Evolutionary conservation across 768 basidiomycete species (phyloP).

Genomic region (Tricholoma flavovirens): DNA sequence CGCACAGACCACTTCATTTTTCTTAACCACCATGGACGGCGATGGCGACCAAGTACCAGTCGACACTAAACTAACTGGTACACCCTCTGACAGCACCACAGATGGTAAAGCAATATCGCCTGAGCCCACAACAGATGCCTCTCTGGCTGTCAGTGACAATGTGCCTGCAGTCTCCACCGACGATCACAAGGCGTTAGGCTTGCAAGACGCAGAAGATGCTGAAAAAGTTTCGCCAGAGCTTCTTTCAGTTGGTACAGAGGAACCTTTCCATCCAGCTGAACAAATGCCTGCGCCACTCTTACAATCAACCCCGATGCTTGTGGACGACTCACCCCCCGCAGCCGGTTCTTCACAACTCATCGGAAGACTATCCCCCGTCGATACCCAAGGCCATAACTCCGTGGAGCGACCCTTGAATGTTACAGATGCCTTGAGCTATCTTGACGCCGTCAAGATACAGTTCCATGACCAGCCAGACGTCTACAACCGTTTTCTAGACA

Average conservation of each 20-base stretch:
- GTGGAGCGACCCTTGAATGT: slow-evolving; percentile 77
- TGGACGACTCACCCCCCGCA: slow-evolving; percentile 10
- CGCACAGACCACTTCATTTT: neutral
- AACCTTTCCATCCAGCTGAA: slow-evolving; percentile 1
- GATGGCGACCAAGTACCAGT: slow-evolving; percentile 16
- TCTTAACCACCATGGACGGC: slow-evolving; percentile 12
- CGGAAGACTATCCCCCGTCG: slow-evolving; percentile 16
- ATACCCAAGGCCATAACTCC: slow-evolving; percentile 26
- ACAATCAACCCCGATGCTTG: slow-evolving; percentile 10
- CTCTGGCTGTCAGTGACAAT: neutral
- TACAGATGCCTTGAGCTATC: slow-evolving; percentile 87
- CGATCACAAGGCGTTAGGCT: neutral
- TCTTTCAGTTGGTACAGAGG: neutral
- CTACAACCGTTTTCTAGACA: slow-evolving; percentile 91
- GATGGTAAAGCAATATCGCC: neutral
- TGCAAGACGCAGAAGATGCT: neutral
- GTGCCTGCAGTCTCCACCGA: neutral
- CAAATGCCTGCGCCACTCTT: slow-evolving; percentile 1
- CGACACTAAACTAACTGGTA: slow-evolving; percentile 4
- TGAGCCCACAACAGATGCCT: neutral
- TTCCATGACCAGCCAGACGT: slow-evolving; percentile 92
- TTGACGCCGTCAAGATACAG: slow-evolving; percentile 89
- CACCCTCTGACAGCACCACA: neutral
- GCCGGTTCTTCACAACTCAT: slow-evolving; percentile 8
- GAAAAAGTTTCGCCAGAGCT: neutral